Evolutionary conservation across 805 yeast genomes (phyloP), one percentile per base, ranked within the genome.

Genomic region (Sugiyamaella qingdaonensis): DNA sequence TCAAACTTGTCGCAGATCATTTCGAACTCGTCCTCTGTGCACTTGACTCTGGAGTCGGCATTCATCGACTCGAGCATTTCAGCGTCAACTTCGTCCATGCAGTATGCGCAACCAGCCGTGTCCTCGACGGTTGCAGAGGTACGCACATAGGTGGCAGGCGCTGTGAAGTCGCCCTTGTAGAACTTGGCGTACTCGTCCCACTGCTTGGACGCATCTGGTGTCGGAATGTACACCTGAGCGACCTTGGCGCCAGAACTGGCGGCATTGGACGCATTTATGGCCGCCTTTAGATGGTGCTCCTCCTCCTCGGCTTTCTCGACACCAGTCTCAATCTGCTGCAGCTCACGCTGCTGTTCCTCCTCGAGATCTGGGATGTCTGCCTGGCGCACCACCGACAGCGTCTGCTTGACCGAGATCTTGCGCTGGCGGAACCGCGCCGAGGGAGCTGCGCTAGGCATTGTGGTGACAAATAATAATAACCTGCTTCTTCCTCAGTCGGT

Each of bases 281-380:
- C 97, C 58, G 86, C 88, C 68, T 92, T 96, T 57, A 94, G 76
- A 79, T 94, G 99, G 41, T 88, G 94, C 69, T 94, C 99, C 58
- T 89, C 96, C 70, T 94, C 99, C 70, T 94, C 99, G 61, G 87
- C 89, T 68, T 94, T 94, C 65, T 94, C 99, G 41, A 94, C 99
- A 71, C 99, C 99, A 5, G 98, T 92, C 64, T 94, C 99, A 43
- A 94, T 80, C 56, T 89, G 88, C 63, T 88, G 89, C 31, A 88
- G 71, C 58, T 92, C 97, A 42, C 98, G 81, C 67, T 86, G 95
- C 39, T 81, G 86, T 52, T 82, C 87, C 24, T 83, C 79, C 57
- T 90, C 96, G 44, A 84, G 67, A 58, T 86, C 86, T 0, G 96
- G 92, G 48, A 92, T 72, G 63, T 92, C 97, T 52, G 76, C 73